These are phyloP conservation scores for Pseudogymnoascus sp. DNA, from an alignment of 2,329 filamentous ascomycete genomes.

Conservation along the genomic window DNA sequence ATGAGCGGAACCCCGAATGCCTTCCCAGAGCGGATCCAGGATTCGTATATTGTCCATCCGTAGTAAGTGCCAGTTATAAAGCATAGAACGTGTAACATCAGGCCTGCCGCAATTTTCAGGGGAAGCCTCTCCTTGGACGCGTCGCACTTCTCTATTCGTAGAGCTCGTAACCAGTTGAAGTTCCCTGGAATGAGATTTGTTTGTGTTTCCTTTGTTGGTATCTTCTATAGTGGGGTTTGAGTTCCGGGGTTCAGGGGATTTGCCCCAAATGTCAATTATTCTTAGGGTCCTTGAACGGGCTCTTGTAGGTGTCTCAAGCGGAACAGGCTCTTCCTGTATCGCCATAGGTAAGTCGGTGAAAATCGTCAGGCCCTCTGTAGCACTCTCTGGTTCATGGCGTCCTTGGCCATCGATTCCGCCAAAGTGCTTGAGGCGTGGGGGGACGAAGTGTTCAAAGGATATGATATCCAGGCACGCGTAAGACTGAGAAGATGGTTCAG, in stretches of 20 bases:
- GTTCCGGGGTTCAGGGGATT: neutral
- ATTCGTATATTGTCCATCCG: conserved; percentile 5
- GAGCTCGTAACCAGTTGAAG: neutral
- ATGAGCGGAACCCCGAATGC: neutral
- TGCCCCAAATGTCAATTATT: conserved; percentile 3
- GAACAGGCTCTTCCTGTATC: neutral
- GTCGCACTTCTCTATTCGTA: neutral
- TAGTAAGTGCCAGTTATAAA: conserved; percentile 6
- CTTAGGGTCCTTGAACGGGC: neutral
- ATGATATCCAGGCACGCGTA: neutral
- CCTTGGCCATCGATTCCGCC: neutral
- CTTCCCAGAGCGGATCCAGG: neutral
- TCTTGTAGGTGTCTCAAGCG: neutral
- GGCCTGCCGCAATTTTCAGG: neutral
- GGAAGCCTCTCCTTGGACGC: neutral
- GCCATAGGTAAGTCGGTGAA: neutral
- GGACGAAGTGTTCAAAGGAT: neutral
- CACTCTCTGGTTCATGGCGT: neutral
- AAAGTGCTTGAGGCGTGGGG: neutral
- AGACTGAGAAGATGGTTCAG: neutral
- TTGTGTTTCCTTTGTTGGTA: neutral
- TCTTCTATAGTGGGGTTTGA: neutral
- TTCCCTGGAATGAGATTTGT: neutral
- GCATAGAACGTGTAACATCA: neutral
- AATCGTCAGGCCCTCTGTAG: neutral